Conservation (phyloP, 2,329 filamentous ascomycete genomes). For the Claviceps citrina region DNA sequence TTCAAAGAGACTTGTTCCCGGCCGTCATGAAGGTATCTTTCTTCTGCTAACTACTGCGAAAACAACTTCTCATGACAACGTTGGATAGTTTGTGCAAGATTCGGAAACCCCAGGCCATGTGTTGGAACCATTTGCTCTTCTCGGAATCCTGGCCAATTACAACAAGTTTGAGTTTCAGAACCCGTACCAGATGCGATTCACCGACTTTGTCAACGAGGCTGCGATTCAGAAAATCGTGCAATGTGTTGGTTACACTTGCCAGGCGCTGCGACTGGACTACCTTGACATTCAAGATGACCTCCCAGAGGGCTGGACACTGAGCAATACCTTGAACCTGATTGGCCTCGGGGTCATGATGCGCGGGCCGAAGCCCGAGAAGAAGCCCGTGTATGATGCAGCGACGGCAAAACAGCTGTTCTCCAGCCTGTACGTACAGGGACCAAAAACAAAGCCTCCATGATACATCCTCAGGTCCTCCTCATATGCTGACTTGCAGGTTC, state of each 20-base stretch:
- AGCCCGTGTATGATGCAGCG: slow-evolving; percentile 51
- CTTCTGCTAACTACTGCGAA: no score
- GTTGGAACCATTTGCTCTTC: slow-evolving; percentile 62
- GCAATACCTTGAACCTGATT: slow-evolving; percentile 67
- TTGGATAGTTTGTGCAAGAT: slow-evolving; percentile 60
- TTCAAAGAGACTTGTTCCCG: slow-evolving; percentile 85
- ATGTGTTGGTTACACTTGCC: slow-evolving; percentile 60
- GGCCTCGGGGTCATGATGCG: slow-evolving; percentile 64
- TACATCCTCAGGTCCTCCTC: no score
- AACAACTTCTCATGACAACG: no score
- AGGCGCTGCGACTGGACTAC: slow-evolving; percentile 55
- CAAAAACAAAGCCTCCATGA: no score
- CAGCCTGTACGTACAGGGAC: slow-evolving; percentile 50
- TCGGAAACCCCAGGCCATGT: slow-evolving; percentile 47
- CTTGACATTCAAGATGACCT: slow-evolving; percentile 78
- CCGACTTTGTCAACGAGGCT: slow-evolving; percentile 87
- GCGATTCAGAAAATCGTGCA: slow-evolving; percentile 70
- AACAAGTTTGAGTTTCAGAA: slow-evolving; percentile 99
- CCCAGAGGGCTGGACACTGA: slow-evolving; percentile 76
- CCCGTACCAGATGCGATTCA: slow-evolving; percentile 78
- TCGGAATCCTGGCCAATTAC: slow-evolving; percentile 87
- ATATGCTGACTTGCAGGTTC: no score
- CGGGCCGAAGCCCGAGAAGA: slow-evolving; percentile 46
- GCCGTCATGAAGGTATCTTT: slow-evolving; percentile 72
- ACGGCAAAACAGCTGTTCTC: slow-evolving; percentile 71